Conservation (phyloP, 768 basidiomycete species). For the Agrocybe praecox region DNA sequence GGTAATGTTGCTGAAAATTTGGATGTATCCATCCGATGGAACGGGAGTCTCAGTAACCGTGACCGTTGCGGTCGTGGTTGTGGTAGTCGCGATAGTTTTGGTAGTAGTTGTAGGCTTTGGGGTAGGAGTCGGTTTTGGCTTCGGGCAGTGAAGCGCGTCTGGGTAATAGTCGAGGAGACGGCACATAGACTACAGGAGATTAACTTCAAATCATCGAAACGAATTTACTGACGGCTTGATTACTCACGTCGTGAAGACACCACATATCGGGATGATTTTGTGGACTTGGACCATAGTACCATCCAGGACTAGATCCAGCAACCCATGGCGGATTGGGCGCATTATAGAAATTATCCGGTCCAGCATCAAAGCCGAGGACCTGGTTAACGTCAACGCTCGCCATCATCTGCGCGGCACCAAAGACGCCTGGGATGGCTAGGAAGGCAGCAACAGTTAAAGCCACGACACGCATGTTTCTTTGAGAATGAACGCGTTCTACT, state of each 20-base stretch:
- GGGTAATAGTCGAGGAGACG: conserved; percentile 7
- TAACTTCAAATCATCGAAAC: too few relatives aligned
- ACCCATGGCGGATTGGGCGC: conserved; percentile 37
- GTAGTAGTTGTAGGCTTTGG: conserved; percentile 2
- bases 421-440: neutral
- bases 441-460: neutral
- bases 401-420: conserved; percentile 4
- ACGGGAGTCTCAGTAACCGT: neutral
- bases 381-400: conserved; percentile 3
- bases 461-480: neutral
- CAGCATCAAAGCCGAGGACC: conserved; percentile 14
- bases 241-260: conserved; percentile 22
- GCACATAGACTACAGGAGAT: neutral
- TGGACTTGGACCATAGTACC: conserved; percentile 38
- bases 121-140: conserved; percentile 5
- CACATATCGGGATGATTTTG: conserved; percentile 21
- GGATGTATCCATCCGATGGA: neutral
- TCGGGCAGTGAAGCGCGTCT: conserved; percentile 5
- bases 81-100: neutral
- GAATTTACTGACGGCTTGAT: too few relatives aligned
- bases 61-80: neutral
- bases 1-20: neutral
- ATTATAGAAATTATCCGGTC: conserved; percentile 31
- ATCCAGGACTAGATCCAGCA: conserved; percentile 30
- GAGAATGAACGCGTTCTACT: too few relatives aligned